Evolutionary conservation across 345 rosid genomes (phyloP), one percentile per base, ranked within the genome.

Genomic region (Populus simonii): DNA sequence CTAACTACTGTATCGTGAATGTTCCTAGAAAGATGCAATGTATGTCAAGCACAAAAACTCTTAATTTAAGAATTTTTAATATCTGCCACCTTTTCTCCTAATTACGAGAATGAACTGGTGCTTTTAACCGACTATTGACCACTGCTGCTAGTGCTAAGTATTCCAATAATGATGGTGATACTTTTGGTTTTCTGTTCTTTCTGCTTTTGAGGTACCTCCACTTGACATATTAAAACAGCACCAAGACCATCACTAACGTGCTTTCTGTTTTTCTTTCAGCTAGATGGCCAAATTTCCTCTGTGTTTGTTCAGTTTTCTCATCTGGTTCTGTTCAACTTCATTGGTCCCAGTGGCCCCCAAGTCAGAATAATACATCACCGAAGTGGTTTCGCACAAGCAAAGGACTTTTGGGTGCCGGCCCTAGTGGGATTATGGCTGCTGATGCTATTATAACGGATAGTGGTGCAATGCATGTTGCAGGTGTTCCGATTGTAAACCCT

Each of bases 361-460:
- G 86, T 90, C 98, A 88, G 83, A 89, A 83, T 85, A 82, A 86
- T 84, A 78, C 89, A 71, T 78, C 86, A 9, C 89, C 89, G 23
- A 91, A 86, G 85, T 96, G 99, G 99, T 96, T 96, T 88, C 85
- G 82, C 88, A 91, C 99, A n/a, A 91, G 91, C 89, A 96, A 91
- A 87, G 99, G 97, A 77, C 93, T 96, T 71, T 85, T 96, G 90
- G 99, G 99, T 82, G 98, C 99, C 66, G 99, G 99, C 45, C 99
- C 99, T 78, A 94, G 99, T 84, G 98, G 99, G 55, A 96, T 96
- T 80, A 94, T 96, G 99, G 98, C 99, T 83, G 99, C 98, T 75
- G 99, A 96, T 92, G 98, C 97, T 66, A 94, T 96, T 66, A 83
- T 94, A 86, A 96, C 98, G 3, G 98, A 96, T 78, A 92, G 93